Percentiles rank a stretch among this genome's conserved stretches.
Evolutionary conservation across 179 eudicot genomes (phyloP).

Genomic region (Silene vulgaris): DNA sequence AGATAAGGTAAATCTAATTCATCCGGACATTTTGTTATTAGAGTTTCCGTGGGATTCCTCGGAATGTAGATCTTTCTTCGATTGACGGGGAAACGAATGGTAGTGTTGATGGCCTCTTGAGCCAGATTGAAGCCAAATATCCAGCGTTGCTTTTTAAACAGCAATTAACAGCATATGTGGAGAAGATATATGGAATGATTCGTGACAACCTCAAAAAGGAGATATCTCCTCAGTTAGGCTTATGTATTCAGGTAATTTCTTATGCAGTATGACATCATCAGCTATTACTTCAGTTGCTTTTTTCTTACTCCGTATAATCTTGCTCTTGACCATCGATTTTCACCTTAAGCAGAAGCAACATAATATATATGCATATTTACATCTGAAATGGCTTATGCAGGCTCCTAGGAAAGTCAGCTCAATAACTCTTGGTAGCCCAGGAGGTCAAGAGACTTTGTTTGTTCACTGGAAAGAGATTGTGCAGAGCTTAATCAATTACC

Average conservation of each 20-base stretch:
- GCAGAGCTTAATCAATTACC: conserved; percentile 58
- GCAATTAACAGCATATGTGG: conserved; percentile 85
- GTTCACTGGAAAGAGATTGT: conserved; percentile 92
- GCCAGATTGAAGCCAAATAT: conserved; percentile 80
- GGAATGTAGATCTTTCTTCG: conserved; percentile 52
- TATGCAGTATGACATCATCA: neutral
- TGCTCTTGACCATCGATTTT: neutral
- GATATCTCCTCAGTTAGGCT: conserved; percentile 78
- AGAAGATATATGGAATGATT: conserved; percentile 88
- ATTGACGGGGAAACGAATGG: conserved; percentile 42
- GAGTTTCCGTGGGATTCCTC: conserved; percentile 87
- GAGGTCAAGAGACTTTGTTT: conserved; percentile 58
- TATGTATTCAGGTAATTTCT: conserved; percentile 72
- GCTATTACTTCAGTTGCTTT: neutral
- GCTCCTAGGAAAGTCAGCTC: conserved; percentile 80
- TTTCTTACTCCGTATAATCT: too few relatives aligned
- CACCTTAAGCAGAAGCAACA: neutral
- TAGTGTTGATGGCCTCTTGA: conserved; percentile 41
- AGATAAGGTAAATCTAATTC: neutral
- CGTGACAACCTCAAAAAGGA: conserved; percentile 83
- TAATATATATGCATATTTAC: conserved; percentile 1
- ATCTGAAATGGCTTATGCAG: conserved; percentile 33
- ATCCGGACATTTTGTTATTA: conserved; percentile 21
- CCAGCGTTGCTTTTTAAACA: conserved; percentile 89
- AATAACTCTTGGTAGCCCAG: conserved; percentile 47